Evolutionary conservation across 306 rosid genomes (phyloP), one percentile per base, ranked within the genome.

Genomic region (Dryas octopetala): DNA sequence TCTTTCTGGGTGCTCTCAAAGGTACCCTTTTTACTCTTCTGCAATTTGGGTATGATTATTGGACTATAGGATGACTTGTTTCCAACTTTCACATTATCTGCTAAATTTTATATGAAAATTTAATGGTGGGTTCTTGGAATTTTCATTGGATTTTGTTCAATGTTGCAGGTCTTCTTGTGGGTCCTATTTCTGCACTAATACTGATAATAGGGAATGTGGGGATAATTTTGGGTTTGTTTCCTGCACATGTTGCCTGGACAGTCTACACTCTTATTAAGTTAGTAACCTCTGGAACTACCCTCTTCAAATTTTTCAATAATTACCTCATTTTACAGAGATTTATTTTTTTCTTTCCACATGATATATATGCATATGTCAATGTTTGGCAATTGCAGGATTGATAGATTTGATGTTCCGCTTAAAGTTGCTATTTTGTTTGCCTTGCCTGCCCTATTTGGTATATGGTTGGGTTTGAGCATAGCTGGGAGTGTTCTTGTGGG

Each of bases 231-330:
- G 89, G 84, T 45, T 16, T 92, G 80, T 79, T 90, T 66, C 96
- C 96, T 78, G 88, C 92, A 68, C 97, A 90, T 65, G 85, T 87
- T 66, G 86, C 81, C 71, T 92, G 97, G 97, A 90, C 96, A 68
- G 73, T 90, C 50, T 92, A 86, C 68, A 84, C 90, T 65, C 91
- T 88, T 66, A 38, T 86, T 48, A 90, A 87, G 96, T 90, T 81
- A 79, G 44, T 45, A 40, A 32, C 2, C 70, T 75, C 67, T 53
- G 14, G 44, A 62, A 9, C 45, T n/a, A n/a, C 19, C 7, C 52
- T 6, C 48, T 48, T 54, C 53, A 26, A 44, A 9, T 19, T 19
- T 41, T 64, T 38, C 9, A 7, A 9, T 38, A 61, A 32, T 15
- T 1, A 17, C 9, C 28, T 23, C 38, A 3, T 14, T 38, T 38